Evolutionary conservation across 2,329 filamentous ascomycete species (phyloP).

Genomic region (Colletotrichum tropicicola): DNA sequence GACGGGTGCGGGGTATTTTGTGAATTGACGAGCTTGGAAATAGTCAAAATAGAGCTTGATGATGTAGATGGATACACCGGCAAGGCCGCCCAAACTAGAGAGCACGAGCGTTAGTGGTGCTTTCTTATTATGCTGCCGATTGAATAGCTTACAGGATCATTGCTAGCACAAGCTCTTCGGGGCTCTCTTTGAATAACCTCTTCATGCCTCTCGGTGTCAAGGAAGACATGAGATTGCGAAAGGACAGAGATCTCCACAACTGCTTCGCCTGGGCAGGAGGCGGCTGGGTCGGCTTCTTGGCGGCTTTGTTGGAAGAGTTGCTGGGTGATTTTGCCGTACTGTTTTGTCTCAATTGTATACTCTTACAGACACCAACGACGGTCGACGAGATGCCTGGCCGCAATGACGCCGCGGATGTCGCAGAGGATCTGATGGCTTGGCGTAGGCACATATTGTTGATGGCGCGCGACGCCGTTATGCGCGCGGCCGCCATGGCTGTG

Average conservation of each 20-base stretch:
- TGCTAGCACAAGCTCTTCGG: constrained; percentile 52
- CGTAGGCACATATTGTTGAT: constrained; percentile 9
- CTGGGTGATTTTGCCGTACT: background rate
- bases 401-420: background rate
- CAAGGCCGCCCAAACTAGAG: constrained; percentile 45
- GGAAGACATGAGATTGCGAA: constrained; percentile 45
- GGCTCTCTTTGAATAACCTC: constrained; percentile 50
- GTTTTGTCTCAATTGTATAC: constrained; percentile 4
- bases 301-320: background rate
- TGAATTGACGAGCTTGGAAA: constrained; percentile 65
- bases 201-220: constrained; percentile 48
- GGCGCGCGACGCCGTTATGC: constrained; percentile 20
- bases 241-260: constrained; percentile 42
- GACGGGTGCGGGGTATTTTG: constrained; percentile 72
- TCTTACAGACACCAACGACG: background rate
- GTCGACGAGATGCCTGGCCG: background rate
- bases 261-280: constrained; percentile 37
- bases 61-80: constrained; percentile 46
- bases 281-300: constrained; percentile 34
- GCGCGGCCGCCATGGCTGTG: constrained; percentile 21
- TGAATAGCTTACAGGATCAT: constrained; percentile 47
- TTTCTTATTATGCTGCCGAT: background rate
- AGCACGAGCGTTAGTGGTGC: constrained; percentile 32
- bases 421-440: background rate
- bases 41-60: constrained; percentile 60